Evolutionary conservation across 805 yeast genomes (phyloP).

Genomic region (Metschnikowia santaceciliae): DNA sequence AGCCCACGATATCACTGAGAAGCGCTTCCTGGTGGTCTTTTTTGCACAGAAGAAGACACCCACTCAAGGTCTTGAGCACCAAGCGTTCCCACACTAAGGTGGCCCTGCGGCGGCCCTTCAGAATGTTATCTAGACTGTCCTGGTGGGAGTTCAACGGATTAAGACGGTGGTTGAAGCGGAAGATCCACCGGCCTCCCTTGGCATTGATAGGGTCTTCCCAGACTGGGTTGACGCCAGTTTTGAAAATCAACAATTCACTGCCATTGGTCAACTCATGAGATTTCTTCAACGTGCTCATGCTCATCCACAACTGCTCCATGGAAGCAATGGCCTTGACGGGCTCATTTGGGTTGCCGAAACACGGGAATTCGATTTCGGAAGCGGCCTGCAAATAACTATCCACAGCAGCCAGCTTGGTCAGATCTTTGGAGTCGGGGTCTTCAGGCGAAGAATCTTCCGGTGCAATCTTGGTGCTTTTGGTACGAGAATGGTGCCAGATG

Average conservation of each 20-base stretch:
- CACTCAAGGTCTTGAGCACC: slow-evolving; percentile 48
- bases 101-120: slow-evolving; percentile 30
- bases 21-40: slow-evolving; percentile 36
- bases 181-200: slow-evolving; percentile 62
- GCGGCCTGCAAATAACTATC: slow-evolving; percentile 47
- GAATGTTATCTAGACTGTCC: slow-evolving; percentile 19
- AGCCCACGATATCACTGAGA: slow-evolving; percentile 52
- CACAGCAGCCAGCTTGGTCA: slow-evolving; percentile 27
- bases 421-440: slow-evolving; percentile 8
- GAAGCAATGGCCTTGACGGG: slow-evolving; percentile 36
- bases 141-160: slow-evolving; percentile 12
- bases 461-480: slow-evolving; percentile 19
- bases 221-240: slow-evolving; percentile 56
- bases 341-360: slow-evolving; percentile 17
- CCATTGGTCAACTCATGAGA: slow-evolving; percentile 40
- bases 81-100: slow-evolving; percentile 54
- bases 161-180: slow-evolving; percentile 42
- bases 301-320: slow-evolving; percentile 52
- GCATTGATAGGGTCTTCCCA: slow-evolving; percentile 66
- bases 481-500: slow-evolving; percentile 45
- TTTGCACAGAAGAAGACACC: slow-evolving; percentile 42
- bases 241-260: slow-evolving; percentile 54
- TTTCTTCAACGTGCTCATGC: slow-evolving; percentile 36
- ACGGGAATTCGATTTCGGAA: slow-evolving; percentile 38
- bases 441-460: slow-evolving; percentile 16